Evolutionary conservation across 1,284 basidiomycete genomes (phyloP).

Genomic region (Rhodotorula sp.): DNA sequence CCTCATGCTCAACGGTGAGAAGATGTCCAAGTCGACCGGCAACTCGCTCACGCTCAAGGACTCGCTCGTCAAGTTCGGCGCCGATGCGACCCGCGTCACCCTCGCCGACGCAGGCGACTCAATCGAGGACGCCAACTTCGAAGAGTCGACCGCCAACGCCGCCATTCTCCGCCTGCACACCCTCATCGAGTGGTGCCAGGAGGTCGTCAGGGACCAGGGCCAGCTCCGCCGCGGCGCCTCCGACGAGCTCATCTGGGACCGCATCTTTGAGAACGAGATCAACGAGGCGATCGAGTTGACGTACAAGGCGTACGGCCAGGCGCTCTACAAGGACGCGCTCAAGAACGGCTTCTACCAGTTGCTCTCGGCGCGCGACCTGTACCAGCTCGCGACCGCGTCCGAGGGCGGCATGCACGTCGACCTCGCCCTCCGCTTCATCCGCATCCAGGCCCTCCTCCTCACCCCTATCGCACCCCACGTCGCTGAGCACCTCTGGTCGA

Average conservation of each 20-base stretch:
- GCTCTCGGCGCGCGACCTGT: slow-evolving; percentile 90
- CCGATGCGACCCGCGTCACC: slow-evolving; percentile 85
- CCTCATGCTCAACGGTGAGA: slow-evolving; percentile 96
- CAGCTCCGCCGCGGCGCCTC: slow-evolving; percentile 63
- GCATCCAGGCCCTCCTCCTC: slow-evolving; percentile 72
- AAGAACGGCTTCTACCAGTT: slow-evolving; percentile 97
- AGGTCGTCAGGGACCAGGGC: slow-evolving; percentile 32
- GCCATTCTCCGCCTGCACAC: slow-evolving; percentile 94
- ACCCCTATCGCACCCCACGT: slow-evolving; percentile 93
- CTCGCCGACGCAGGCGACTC: slow-evolving; percentile 97
- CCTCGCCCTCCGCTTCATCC: slow-evolving; percentile 73
- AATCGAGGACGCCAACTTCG: slow-evolving; percentile 97
- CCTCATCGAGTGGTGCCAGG: slow-evolving; percentile 82
- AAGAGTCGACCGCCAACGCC: slow-evolving; percentile 97
- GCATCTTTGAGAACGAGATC: slow-evolving; percentile 88
- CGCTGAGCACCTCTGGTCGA: slow-evolving; percentile 81
- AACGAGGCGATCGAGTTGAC: slow-evolving; percentile 78
- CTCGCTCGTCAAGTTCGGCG: slow-evolving; percentile 80
- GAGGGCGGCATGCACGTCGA: slow-evolving; percentile 84
- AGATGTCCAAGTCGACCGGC: slow-evolving; percentile 97
- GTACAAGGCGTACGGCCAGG: slow-evolving; percentile 74
- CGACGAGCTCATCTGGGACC: slow-evolving; percentile 62
- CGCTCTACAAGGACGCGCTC: slow-evolving; percentile 91
- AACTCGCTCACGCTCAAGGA: slow-evolving; percentile 78
- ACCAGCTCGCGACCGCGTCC: slow-evolving; percentile 79